A percentile compares a stretch with the other conserved stretches of the same genome.
phyloP scores from a whole-genome alignment of 441 rosid genomes.

The Croton setiger region DNA sequence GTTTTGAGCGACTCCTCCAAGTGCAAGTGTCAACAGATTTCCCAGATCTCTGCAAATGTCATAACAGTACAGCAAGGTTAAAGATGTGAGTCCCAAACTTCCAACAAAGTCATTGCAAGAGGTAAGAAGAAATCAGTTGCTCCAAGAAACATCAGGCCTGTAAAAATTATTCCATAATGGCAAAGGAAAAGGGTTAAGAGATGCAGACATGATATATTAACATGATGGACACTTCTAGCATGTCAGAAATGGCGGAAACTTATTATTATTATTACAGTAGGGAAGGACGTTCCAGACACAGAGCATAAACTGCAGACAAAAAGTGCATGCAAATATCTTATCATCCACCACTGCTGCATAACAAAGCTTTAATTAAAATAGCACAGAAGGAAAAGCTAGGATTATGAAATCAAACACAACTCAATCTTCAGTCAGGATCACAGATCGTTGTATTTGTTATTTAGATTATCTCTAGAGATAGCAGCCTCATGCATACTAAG shows the following conservation, averaged over 20 bases:
- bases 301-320: conserved; percentile 5
- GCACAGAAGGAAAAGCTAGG: conserved; percentile 2
- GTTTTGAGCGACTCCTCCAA: conserved; percentile 29
- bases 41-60: conserved; percentile 88
- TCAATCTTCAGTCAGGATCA: background rate
- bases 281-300: conserved; percentile 9
- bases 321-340: conserved; percentile 1
- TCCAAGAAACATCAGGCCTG: conserved; percentile 96
- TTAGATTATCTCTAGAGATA: background rate
- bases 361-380: conserved; percentile 5
- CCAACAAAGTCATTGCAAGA: conserved; percentile 93
- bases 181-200: conserved; percentile 53
- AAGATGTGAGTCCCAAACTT: conserved; percentile 99
- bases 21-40: conserved; percentile 30
- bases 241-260: conserved; percentile 1
- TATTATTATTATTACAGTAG: background rate
- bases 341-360: conserved; percentile 18
- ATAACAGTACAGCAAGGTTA: conserved; percentile 98
- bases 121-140: conserved; percentile 96
- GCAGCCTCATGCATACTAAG: conserved; percentile 19
- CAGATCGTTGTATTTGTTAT: background rate
- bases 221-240: conserved; percentile 4
- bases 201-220: conserved; percentile 27
- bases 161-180: conserved; percentile 51
- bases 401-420: background rate